Conservation (phyloP, 2,329 filamentous ascomycete species). For the Neurospora sp. region DNA sequence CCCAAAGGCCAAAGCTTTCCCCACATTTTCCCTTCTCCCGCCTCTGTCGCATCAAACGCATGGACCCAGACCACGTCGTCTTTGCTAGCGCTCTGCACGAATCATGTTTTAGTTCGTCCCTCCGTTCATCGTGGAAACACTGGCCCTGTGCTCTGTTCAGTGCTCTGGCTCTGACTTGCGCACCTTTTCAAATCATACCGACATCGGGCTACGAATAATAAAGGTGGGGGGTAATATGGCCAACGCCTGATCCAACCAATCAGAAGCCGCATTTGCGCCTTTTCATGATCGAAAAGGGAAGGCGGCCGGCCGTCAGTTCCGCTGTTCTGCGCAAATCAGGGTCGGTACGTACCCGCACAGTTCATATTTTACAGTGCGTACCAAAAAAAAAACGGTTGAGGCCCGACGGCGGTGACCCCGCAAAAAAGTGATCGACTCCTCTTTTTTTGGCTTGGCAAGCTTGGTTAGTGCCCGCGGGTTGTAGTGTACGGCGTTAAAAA, state of each 20-base stretch:
- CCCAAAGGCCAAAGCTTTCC: background rate
- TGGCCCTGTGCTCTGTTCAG: background rate
- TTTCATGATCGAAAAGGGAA: conserved; percentile 14
- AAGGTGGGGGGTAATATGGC: background rate
- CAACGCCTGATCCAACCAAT: conserved; percentile 8
- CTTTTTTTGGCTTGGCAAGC: background rate
- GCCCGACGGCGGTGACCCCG: background rate
- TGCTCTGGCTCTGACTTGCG: background rate
- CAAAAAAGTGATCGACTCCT: background rate
- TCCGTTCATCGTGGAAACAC: background rate
- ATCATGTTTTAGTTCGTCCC: background rate
- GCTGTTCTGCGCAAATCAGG: background rate
- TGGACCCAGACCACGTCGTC: background rate
- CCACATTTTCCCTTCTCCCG: background rate
- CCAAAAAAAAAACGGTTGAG: background rate
- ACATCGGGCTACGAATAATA: background rate
- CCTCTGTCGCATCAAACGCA: background rate
- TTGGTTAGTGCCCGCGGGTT: background rate
- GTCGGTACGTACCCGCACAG: background rate
- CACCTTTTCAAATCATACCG: background rate
- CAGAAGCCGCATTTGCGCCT: background rate
- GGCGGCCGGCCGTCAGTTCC: conserved; percentile 2
- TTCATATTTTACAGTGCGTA: background rate
- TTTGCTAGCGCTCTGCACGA: background rate
- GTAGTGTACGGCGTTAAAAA: background rate